Conservation (phyloP, 179 eudicot species). For the Dionaea muscipula region DNA sequence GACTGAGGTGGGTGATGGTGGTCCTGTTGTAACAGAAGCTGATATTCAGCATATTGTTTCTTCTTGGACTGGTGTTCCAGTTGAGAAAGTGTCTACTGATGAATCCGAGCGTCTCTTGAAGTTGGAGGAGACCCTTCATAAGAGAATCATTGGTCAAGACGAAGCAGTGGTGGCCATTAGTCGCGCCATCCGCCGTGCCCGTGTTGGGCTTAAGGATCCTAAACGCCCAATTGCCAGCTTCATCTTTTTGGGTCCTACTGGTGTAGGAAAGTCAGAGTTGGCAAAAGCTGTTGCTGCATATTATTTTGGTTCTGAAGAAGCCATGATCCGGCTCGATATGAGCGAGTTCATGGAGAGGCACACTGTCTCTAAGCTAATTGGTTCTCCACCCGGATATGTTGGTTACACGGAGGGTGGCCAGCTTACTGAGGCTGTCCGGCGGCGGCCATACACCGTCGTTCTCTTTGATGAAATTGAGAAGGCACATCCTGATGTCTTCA, state of each 20-base stretch:
- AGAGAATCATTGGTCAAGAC: conserved; percentile 23
- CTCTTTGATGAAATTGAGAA: conserved; percentile 33
- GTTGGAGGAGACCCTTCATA: conserved; percentile 56
- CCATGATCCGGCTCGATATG: conserved; percentile 25
- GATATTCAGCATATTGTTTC: conserved; percentile 59
- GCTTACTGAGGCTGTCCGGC: conserved; percentile 18
- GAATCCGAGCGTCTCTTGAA: conserved; percentile 52
- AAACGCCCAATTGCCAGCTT: too few relatives aligned
- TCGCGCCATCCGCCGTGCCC: conserved; percentile 25
- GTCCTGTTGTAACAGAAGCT: conserved; percentile 44
- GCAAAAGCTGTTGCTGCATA: conserved; percentile 21
- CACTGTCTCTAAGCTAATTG: conserved; percentile 21
- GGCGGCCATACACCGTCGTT: conserved; percentile 13
- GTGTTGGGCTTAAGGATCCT: conserved; percentile 20
- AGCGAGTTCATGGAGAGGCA: conserved; percentile 28
- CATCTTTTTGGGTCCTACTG: conserved; percentile 24
- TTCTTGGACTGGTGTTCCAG: conserved; percentile 57
- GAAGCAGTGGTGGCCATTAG: conserved; percentile 23
- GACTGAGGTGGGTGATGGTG: conserved; percentile 40
- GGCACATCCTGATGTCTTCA: conserved; percentile 20
- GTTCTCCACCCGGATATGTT: conserved; percentile 26
- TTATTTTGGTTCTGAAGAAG: conserved; percentile 21
- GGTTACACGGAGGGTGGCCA: conserved; percentile 23
- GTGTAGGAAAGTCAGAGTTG: conserved; percentile 27
- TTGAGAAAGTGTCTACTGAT: conserved; percentile 37